phyloP scores from a whole-genome alignment of 1,139 yeast species.

The Kodamaea plutei region DNA sequence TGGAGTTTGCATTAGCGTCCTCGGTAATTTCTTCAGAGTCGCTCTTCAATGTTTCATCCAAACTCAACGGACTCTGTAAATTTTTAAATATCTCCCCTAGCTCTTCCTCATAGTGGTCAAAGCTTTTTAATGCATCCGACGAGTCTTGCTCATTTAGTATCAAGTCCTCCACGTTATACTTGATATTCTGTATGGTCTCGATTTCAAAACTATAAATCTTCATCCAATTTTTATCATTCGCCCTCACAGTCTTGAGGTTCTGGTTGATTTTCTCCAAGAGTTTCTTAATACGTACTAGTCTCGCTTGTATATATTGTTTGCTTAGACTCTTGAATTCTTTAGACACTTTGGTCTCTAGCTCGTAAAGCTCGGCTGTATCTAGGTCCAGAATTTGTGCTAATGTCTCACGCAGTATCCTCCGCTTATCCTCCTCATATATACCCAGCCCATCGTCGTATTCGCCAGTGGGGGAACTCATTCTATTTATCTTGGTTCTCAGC shows the following conservation, averaged over 20 bases:
- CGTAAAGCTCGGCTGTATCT: slow-evolving; percentile 27
- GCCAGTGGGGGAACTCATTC: no score
- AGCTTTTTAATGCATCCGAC: slow-evolving; percentile 14
- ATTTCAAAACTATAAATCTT: slow-evolving; percentile 30
- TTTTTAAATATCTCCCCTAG: slow-evolving; percentile 24
- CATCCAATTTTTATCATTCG: slow-evolving; percentile 35
- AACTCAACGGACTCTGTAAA: slow-evolving; percentile 32
- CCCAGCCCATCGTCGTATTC: no score
- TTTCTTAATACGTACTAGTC: slow-evolving; percentile 30
- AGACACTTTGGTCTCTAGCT: slow-evolving; percentile 27
- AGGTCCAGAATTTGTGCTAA: slow-evolving; percentile 11
- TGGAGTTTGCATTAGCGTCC: slow-evolving; percentile 4
- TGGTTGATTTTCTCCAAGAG: slow-evolving; percentile 25
- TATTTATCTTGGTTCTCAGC: no score
- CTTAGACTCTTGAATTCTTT: slow-evolving; percentile 30
- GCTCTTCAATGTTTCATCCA: slow-evolving; percentile 24
- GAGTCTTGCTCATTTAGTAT: slow-evolving; percentile 18
- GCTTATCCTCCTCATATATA: no score
- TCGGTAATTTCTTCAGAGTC: slow-evolving; percentile 8
- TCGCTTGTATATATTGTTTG: slow-evolving; percentile 26
- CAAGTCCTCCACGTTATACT: slow-evolving; percentile 31
- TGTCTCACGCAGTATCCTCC: no score
- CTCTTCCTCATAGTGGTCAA: slow-evolving; percentile 30
- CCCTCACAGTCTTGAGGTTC: slow-evolving; percentile 25
- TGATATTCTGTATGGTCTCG: slow-evolving; percentile 31